Conservation (phyloP, 179 eudicot genomes). For the Monotropa hypopitys region DNA sequence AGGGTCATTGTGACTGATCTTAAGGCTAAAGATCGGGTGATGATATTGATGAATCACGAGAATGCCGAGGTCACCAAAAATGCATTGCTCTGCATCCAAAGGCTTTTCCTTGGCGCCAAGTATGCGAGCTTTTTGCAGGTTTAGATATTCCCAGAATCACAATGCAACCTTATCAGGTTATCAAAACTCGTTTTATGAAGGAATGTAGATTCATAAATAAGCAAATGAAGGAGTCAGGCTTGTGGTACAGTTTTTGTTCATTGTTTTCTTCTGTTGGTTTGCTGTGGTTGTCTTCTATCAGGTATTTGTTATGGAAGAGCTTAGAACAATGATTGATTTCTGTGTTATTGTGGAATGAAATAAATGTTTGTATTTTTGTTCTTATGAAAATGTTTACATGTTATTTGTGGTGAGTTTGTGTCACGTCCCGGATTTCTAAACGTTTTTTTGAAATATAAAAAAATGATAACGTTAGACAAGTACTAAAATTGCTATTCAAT, state of each 20-base stretch:
- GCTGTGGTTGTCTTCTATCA: neutral
- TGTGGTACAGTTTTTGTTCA: neutral
- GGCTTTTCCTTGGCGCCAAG: constrained; percentile 97
- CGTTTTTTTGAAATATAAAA: neutral
- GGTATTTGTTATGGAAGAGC: neutral
- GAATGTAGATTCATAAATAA: neutral
- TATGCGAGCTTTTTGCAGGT: constrained; percentile 95
- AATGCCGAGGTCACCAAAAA: constrained; percentile 86
- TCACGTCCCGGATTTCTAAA: no score
- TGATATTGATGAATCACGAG: constrained; percentile 91
- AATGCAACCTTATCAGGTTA: neutral
- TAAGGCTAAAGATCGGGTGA: constrained; percentile 89
- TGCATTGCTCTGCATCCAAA: constrained; percentile 83
- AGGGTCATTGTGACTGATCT: constrained; percentile 80
- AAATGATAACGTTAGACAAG: neutral
- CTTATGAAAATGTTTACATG: neutral
- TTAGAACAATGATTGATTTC: neutral
- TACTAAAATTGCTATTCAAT: no score
- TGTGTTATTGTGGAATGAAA: neutral
- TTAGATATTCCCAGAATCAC: constrained; percentile 14
- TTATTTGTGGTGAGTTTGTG: neutral
- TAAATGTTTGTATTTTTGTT: neutral
- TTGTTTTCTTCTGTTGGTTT: neutral
- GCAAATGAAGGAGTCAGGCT: neutral
- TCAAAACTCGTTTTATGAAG: neutral